These are phyloP conservation scores for Takashimella tepidaria DNA, from an alignment of 1,284 basidiomycete genomes.

Conservation along the genomic window DNA sequence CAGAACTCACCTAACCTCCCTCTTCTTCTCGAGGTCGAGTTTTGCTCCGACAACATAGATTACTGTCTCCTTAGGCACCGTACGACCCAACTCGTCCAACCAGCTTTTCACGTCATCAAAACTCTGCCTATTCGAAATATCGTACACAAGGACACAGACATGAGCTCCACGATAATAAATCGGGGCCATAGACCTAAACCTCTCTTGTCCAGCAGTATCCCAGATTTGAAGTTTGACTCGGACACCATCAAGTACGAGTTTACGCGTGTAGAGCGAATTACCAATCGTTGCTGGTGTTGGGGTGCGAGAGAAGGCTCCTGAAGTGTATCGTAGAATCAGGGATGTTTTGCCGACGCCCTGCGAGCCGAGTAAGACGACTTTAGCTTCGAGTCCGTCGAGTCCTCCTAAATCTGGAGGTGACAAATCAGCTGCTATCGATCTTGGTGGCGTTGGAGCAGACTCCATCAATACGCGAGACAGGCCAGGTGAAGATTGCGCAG, in stretches of 20 bases:
- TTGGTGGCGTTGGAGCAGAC: constrained; percentile 7
- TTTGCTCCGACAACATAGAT: constrained; percentile 47
- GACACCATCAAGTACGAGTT: constrained; percentile 78
- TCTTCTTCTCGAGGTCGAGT: constrained; percentile 31
- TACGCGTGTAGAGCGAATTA: constrained; percentile 91
- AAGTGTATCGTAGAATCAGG: constrained; percentile 85
- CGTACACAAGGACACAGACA: constrained; percentile 53
- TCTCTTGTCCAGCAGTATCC: constrained; percentile 98
- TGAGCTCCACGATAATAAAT: constrained; percentile 55
- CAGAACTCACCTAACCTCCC: constrained; percentile 33
- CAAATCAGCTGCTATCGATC: constrained; percentile 11
- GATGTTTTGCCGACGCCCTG: constrained; percentile 97
- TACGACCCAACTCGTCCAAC: constrained; percentile 62
- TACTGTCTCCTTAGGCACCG: constrained; percentile 42
- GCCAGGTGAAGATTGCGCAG: constrained; percentile 2
- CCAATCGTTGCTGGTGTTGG: constrained; percentile 83
- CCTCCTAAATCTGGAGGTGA: constrained; percentile 33
- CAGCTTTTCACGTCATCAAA: constrained; percentile 90
- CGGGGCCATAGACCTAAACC: constrained; percentile 86
- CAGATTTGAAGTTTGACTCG: constrained; percentile 75
- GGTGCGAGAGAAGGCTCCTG: constrained; percentile 79
- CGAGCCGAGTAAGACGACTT: constrained; percentile 95
- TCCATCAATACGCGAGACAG: constrained; percentile 4
- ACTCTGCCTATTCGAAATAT: constrained; percentile 60
- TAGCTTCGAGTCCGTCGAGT: constrained; percentile 65